Evolutionary conservation across 805 yeast genomes (phyloP), one percentile per base, ranked within the genome.

Genomic region (Ogataea ganodermae): DNA sequence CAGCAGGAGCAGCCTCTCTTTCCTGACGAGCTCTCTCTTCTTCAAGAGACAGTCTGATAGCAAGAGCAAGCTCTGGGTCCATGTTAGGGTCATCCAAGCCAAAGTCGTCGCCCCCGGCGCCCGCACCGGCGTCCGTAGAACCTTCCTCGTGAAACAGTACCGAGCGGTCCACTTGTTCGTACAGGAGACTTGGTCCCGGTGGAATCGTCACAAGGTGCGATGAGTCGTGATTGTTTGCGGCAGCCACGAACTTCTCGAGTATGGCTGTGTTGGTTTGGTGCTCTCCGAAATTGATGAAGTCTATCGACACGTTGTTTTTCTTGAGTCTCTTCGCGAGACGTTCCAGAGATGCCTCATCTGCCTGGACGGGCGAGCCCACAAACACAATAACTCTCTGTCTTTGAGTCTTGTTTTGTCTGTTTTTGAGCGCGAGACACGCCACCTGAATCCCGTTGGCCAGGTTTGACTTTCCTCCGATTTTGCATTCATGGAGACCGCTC

Each of bases 41-140:
- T 63, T 94, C 98, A 61, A 94, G 75, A 0, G 98, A 92, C 67
- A 94, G 75, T 64, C 98, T 83, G 61, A 94, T 79, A 1, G 98
- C 99, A 75, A 94, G 76, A 0, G 98, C 99, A 63, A 94, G 79
- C 69, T 94, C 99, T 26, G 98, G 98, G 61, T 94, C 99, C 82
- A 89, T 86, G 56, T 83, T 83, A 26, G 96, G 92, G 68, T 92
- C 98, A 32, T 80, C 80, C 61, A 84, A 76, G 48, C 83, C 89
- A 69, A 81, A 81, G 49, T 73, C 76, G n/a, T 69, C 77, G 22
- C 68, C 78, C 21, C 42, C 58, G 13, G 55, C 63, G 16, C 73
- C 79, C 37, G 63, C 65, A 13, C 62, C 70, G 31, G 70, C 75
- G 38, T 76, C 76, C 10, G 42, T 38, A 38, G 42, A 38, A 12